Percentiles rank a stretch among this genome's conserved stretches.
phyloP scores from a whole-genome alignment of 495 filamentous ascomycete species.

The Hypoxylon perforatum region DNA sequence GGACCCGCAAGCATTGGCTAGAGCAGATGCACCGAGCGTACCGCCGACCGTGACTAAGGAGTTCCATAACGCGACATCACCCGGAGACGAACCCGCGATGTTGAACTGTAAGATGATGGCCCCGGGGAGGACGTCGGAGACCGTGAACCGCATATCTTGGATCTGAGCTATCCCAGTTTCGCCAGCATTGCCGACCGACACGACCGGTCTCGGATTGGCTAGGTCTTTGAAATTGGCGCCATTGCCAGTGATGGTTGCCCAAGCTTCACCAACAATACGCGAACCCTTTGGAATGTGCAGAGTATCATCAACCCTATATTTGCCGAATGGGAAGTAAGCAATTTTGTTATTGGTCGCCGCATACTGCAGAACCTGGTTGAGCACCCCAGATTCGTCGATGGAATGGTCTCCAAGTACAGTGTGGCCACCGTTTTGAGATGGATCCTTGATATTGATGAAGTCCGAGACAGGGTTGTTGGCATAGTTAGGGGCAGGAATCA shows the following conservation, averaged over 20 bases:
- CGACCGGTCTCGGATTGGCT: constrained; percentile 63
- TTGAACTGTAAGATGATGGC: constrained; percentile 68
- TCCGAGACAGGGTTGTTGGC: constrained; percentile 44
- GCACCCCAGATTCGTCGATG: constrained; percentile 50
- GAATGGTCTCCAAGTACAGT: constrained; percentile 51
- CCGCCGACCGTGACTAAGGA: constrained; percentile 70
- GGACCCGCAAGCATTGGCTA: constrained; percentile 54
- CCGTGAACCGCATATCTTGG: constrained; percentile 65
- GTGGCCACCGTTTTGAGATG: constrained; percentile 53
- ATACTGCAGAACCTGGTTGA: constrained; percentile 52
- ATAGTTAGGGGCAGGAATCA: constrained; percentile 53
- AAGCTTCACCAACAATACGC: constrained; percentile 60
- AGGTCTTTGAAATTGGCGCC: constrained; percentile 65
- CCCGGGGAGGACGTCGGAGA: constrained; percentile 58
- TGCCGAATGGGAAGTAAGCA: constrained; percentile 61
- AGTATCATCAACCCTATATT: constrained; percentile 60
- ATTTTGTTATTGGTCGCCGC: constrained; percentile 52
- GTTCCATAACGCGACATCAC: constrained; percentile 72
- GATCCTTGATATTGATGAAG: constrained; percentile 60
- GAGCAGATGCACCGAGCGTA: constrained; percentile 55
- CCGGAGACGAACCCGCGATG: constrained; percentile 62
- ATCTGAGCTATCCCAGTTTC: constrained; percentile 69
- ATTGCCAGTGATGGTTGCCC: constrained; percentile 58
- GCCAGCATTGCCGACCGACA: constrained; percentile 65
- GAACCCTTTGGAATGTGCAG: constrained; percentile 66